phyloP scores from a whole-genome alignment of 768 basidiomycete species.

The Trametes punicea region DNA sequence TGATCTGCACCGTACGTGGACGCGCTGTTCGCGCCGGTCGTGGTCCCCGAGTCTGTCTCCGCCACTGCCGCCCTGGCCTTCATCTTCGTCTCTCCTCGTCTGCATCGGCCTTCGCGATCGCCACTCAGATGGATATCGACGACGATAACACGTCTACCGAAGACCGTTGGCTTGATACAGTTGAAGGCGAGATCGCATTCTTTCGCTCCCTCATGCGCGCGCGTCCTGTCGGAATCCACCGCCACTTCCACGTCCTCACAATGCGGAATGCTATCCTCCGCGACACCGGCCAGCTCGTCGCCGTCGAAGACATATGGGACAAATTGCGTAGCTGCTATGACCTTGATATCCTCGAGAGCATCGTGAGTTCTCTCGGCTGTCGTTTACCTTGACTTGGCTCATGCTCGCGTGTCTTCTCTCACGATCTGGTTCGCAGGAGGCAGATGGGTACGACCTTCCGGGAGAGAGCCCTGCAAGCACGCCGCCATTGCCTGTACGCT shows the following conservation, averaged over 20 bases:
- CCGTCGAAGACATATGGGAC: constrained; percentile 66
- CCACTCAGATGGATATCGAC: constrained; percentile 19
- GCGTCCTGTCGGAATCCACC: constrained; percentile 79
- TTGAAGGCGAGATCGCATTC: constrained; percentile 83
- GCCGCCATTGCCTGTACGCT: constrained; percentile 43
- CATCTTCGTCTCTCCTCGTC: neutral
- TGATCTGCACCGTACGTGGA: neutral
- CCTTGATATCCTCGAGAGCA: constrained; percentile 68
- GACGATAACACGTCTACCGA: neutral
- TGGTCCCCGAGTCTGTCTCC: neutral
- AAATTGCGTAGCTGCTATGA: constrained; percentile 73
- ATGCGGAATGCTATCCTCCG: constrained; percentile 69
- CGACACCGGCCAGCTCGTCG: constrained; percentile 62
- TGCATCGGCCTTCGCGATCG: neutral
- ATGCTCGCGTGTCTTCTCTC: neutral
- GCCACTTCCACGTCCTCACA: constrained; percentile 75
- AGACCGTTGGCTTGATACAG: constrained; percentile 55
- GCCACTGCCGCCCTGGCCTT: neutral
- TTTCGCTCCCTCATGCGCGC: constrained; percentile 80
- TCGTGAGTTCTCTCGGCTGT: constrained; percentile 37
- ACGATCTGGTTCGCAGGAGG: constrained; percentile 33
- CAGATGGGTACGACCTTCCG: constrained; percentile 38
- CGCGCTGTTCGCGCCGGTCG: neutral
- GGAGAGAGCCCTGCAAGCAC: constrained; percentile 11
- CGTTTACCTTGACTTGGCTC: neutral